These are phyloP conservation scores for Taxillus chinensis DNA, from an alignment of 164 flowering plant species.

Conservation along the genomic window DNA sequence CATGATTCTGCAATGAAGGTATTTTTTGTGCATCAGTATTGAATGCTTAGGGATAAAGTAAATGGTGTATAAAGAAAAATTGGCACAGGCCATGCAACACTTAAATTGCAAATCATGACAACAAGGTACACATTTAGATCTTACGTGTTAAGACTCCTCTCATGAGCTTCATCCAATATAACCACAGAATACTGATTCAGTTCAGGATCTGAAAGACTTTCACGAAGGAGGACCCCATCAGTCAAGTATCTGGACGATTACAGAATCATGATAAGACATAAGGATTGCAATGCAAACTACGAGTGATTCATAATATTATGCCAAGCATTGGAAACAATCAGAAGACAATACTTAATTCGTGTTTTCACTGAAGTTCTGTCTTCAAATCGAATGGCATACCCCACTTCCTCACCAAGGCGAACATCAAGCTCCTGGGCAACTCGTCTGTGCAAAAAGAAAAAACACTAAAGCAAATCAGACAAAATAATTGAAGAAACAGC, in stretches of 20 bases:
- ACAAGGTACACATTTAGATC: neutral
- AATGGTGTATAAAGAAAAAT: too few relatives aligned
- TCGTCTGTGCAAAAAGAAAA: conserved; percentile 37
- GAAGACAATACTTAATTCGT: conserved; percentile 50
- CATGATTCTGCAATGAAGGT: too few relatives aligned
- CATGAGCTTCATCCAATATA: conserved; percentile 96
- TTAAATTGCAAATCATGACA: too few relatives aligned
- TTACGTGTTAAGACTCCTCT: conserved; percentile 89
- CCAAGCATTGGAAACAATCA: neutral
- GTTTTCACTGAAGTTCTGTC: conserved; percentile 90
- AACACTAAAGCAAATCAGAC: neutral
- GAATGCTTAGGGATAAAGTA: too few relatives aligned
- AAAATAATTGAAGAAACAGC: neutral
- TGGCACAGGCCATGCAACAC: too few relatives aligned
- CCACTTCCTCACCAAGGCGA: conserved; percentile 87
- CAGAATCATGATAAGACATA: conserved; percentile 2
- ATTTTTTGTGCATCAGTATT: too few relatives aligned
- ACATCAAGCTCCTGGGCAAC: conserved; percentile 88
- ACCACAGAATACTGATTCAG: conserved; percentile 76
- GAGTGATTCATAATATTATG: neutral
- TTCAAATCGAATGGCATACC: conserved; percentile 94
- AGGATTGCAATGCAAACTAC: neutral
- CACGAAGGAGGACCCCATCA: conserved; percentile 94
- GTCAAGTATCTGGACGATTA: conserved; percentile 61
- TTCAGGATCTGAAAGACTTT: conserved; percentile 82